Conservation (phyloP, 2,329 filamentous ascomycete genomes). For the Ophiostoma himal-ulmi region DNA sequence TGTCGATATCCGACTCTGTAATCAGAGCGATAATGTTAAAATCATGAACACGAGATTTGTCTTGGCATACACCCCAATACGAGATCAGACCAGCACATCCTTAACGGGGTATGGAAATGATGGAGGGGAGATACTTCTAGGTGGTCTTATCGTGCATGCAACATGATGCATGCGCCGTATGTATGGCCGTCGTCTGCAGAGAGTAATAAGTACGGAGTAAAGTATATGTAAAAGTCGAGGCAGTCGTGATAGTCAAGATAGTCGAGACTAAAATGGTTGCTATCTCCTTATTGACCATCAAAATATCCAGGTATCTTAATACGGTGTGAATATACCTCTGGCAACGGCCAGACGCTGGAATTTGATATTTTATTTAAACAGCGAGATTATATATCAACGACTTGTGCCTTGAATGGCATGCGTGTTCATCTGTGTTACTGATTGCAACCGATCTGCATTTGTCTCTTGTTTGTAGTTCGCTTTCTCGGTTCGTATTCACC, state of each 20-base stretch:
- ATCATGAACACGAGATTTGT: constrained; percentile 16
- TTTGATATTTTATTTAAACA: background rate
- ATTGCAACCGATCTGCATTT: background rate
- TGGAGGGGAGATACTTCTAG: background rate
- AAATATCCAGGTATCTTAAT: background rate
- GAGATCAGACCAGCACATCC: background rate
- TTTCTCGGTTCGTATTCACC: background rate
- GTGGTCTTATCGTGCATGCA: background rate
- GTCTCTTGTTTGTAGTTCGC: background rate
- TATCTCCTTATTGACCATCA: background rate
- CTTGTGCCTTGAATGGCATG: background rate
- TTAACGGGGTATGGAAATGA: background rate
- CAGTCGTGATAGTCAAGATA: background rate
- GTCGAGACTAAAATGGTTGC: background rate
- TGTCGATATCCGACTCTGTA: background rate
- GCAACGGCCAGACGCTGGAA: background rate
- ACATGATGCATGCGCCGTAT: background rate
- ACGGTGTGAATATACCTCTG: background rate
- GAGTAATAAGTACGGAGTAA: background rate
- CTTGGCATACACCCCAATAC: constrained; percentile 18
- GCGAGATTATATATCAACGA: background rate
- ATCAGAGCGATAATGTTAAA: background rate
- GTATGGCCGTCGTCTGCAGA: background rate
- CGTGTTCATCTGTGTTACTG: background rate
- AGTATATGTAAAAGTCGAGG: background rate